Conservation (phyloP, 2,329 filamentous ascomycete species). For the Rutstroemia sp. region DNA sequence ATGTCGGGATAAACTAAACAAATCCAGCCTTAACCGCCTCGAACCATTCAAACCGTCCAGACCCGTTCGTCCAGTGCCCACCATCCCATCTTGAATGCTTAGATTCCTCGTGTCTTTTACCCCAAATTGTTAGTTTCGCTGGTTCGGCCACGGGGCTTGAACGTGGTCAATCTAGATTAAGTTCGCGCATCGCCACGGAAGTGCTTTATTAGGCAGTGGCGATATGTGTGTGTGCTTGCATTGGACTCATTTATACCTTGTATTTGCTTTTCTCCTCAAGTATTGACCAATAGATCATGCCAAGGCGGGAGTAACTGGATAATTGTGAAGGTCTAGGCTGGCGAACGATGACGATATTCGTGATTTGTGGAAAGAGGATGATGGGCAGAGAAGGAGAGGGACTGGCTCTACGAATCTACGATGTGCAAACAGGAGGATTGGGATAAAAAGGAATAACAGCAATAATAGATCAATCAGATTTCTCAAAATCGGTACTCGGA, state of each 20-base stretch:
- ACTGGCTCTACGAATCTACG: not conserved
- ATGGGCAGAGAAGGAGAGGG: not conserved
- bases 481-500: not conserved
- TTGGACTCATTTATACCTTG: not conserved
- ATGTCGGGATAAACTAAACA: not conserved
- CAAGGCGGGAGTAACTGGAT: not conserved
- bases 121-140: not conserved
- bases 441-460: not conserved
- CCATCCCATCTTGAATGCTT: not conserved
- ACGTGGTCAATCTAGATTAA: constrained; percentile 9
- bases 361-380: too few relatives aligned
- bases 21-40: not conserved
- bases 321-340: not conserved
- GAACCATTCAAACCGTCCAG: not conserved
- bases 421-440: not conserved
- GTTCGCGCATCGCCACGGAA: not conserved
- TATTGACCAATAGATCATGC: constrained; percentile 3
- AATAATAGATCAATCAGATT: not conserved
- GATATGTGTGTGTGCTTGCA: not conserved
- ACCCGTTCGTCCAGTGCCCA: not conserved
- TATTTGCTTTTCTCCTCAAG: not conserved
- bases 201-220: not conserved
- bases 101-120: not conserved
- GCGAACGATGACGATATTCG: not conserved
- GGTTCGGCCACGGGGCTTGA: constrained; percentile 2